Evolutionary conservation across 805 yeast species (phyloP), one percentile per base, ranked within the genome.

Genomic region (Grigorovia humatica): DNA sequence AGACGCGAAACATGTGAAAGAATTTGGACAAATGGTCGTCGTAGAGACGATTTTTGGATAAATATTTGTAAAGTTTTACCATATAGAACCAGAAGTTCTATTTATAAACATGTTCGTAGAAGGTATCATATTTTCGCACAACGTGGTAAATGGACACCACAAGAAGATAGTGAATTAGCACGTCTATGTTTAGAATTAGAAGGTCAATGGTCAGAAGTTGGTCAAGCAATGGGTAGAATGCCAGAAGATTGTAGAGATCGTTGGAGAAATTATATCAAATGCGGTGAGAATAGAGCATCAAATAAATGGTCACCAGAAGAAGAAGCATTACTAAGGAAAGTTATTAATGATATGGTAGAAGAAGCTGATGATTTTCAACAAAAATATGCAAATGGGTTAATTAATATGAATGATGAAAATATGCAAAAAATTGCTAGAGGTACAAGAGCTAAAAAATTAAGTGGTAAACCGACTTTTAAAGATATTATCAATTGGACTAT

Each of bases 231-330:
- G 79, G 88, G 86, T 13, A 75, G 98, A 61, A 91, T 91, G 98
- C 97, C 98, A 0, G 98, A 91, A 63, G 98, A 91, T 69, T 90
- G 97, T 67, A 77, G 98, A 59, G 98, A 91, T 66, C 76, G 98
- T 59, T 91, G 96, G 96, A 76, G 98, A 67, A 91, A 91, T 65
- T 91, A 90, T 64, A 85, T 90, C 55, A 90, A 90, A 67, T 91
- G 97, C 71, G 97, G 97, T 23, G 74, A 74, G 17, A 79, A 79
- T 51, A 74, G 97, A 56, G 80, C 82, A 9, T 76, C 79, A 48
- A 85, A 86, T 65, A 87, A 85, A 64, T 90, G 98, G 98, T 72
- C 83, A 0, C 63, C 67, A 1, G 80, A 77, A 40, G 96, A 88
- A 61, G 97, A 90, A 64, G 74, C 71, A 18, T 67, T 71, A 49